Evolutionary conservation across 2,329 filamentous ascomycete species (phyloP).

Genomic region (Beauveria medogensis): DNA sequence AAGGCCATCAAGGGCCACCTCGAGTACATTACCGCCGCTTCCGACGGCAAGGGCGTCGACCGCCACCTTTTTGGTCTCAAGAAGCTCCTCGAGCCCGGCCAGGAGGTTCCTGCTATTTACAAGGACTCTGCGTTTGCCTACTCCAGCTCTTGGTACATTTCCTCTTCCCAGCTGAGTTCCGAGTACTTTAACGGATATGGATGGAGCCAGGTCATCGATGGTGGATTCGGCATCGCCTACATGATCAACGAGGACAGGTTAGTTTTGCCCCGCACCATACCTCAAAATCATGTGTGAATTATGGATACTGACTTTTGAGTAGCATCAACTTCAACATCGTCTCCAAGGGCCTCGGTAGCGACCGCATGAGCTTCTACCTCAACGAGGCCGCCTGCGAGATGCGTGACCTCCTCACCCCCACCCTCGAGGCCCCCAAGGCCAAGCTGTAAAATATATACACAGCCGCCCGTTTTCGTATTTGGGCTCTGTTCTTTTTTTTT

Average conservation of each 20-base stretch:
- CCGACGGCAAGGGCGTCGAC: constrained; percentile 89
- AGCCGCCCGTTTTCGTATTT: background rate
- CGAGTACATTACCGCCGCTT: constrained; percentile 84
- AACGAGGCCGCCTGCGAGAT: constrained; percentile 90
- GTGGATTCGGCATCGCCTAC: constrained; percentile 94
- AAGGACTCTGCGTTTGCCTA: constrained; percentile 80
- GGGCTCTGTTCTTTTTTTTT: too few relatives aligned
- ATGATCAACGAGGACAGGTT: constrained; percentile 99
- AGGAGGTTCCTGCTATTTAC: constrained; percentile 76
- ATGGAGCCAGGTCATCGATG: constrained; percentile 96
- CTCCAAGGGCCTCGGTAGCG: constrained; percentile 81
- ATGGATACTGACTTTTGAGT: background rate
- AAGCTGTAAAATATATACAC: constrained; percentile 57
- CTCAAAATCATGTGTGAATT: background rate
- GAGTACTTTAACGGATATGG: constrained; percentile 99
- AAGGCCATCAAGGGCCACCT: constrained; percentile 74
- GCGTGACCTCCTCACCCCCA: constrained; percentile 75
- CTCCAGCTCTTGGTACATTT: constrained; percentile 82
- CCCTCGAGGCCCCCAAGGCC: constrained; percentile 71
- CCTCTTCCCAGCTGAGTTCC: constrained; percentile 79
- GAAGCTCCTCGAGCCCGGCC: constrained; percentile 72
- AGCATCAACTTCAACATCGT: constrained; percentile 98
- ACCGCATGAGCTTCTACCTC: constrained; percentile 92
- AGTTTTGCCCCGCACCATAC: constrained; percentile 17
- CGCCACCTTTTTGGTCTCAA: constrained; percentile 96